Evolutionary conservation across 2,329 filamentous ascomycete genomes (phyloP).

Genomic region (Fusarium robinianum): DNA sequence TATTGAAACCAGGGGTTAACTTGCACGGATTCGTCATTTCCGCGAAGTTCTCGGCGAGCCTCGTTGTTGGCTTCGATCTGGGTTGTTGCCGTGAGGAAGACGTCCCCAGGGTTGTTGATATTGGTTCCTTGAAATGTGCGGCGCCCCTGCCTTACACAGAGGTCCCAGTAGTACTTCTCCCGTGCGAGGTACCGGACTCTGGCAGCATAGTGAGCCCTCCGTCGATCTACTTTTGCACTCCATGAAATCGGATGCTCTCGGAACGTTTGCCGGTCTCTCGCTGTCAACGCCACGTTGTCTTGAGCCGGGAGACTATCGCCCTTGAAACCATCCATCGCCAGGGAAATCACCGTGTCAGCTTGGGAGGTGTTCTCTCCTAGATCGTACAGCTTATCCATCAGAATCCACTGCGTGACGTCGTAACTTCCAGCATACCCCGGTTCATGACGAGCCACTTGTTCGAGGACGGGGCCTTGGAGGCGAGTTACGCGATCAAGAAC

Average conservation of each 20-base stretch:
- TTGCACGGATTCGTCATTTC: background rate
- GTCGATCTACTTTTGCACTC: conserved; percentile 10
- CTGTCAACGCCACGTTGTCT: conserved; percentile 7
- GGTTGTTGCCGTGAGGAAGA: background rate
- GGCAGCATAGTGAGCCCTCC: conserved; percentile 9
- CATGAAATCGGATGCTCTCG: conserved; percentile 15
- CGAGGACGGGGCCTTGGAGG: conserved; percentile 21
- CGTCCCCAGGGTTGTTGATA: conserved; percentile 5
- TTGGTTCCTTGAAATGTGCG: too few relatives aligned
- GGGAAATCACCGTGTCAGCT: conserved; percentile 33
- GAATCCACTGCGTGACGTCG: conserved; percentile 18
- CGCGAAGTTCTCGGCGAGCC: conserved; percentile 23
- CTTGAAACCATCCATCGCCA: conserved; percentile 38
- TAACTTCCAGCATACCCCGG: background rate
- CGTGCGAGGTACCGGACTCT: conserved; percentile 4
- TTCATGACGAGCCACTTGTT: conserved; percentile 8
- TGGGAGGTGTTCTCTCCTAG: conserved; percentile 26
- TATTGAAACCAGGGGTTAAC: conserved; percentile 18
- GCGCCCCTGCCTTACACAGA: background rate
- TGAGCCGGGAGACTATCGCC: conserved; percentile 23
- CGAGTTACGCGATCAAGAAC: conserved; percentile 31
- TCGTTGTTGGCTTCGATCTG: conserved; percentile 17
- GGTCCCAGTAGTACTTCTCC: conserved; percentile 12
- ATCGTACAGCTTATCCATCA: conserved; percentile 34
- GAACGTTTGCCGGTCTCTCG: background rate